Percentiles rank a stretch among this genome's conserved stretches.
Conservation (phyloP, 305 asterid species). For the Fraxinus ornus region DNA sequence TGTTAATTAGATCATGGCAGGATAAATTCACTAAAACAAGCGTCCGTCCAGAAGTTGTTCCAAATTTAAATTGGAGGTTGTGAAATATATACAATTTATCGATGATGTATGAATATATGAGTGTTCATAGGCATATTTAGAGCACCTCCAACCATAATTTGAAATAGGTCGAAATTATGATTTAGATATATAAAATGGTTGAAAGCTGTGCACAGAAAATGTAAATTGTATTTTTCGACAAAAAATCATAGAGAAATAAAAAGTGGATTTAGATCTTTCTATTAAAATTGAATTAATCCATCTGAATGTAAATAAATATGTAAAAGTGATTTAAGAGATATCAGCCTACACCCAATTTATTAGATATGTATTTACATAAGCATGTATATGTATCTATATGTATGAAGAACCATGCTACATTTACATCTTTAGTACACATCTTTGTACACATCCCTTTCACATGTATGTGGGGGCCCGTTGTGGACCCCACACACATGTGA, state of each 20-base stretch:
- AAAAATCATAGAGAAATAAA: neutral
- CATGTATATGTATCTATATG: no score
- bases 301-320: no score
- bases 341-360: no score
- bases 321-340: no score
- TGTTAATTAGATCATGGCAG: neutral
- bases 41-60: neutral
- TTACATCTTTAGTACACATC: no score
- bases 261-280: neutral
- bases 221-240: neutral
- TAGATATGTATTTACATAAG: no score
- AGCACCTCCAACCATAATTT: neutral
- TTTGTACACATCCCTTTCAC: no score
- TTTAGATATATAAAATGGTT: neutral
- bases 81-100: neutral
- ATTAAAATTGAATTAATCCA: neutral
- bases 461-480: no score
- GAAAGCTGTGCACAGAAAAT: neutral
- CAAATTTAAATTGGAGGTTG: neutral
- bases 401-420: no score
- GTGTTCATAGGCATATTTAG: neutral
- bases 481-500: no score
- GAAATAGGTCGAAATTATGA: neutral
- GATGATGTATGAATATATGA: neutral
- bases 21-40: neutral